Conservation (phyloP, 1,139 yeast genomes). For the Candida pseudoviswanathii region DNA sequence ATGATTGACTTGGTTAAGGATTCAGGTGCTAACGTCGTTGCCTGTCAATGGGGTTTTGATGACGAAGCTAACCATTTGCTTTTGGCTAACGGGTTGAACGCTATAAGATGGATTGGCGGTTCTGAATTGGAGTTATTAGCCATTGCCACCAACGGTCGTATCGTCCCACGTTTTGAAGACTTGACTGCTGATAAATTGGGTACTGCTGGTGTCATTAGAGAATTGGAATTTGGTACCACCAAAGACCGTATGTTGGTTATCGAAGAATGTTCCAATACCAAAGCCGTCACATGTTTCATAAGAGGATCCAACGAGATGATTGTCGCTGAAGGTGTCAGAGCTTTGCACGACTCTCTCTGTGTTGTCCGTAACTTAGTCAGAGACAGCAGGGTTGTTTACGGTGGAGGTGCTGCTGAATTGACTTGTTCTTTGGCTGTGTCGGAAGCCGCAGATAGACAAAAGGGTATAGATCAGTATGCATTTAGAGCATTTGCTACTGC, state of each 20-base stretch:
- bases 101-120: slow-evolving; percentile 99
- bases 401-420: slow-evolving; percentile 98
- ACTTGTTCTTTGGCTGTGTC: slow-evolving; percentile 90
- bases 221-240: slow-evolving; percentile 94
- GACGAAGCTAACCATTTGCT: slow-evolving; percentile 97
- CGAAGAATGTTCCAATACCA: slow-evolving; percentile 85
- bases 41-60: slow-evolving; percentile 99
- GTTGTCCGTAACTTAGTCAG: slow-evolving; percentile 94
- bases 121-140: slow-evolving; percentile 95
- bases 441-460: slow-evolving; percentile 88
- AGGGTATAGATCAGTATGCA: slow-evolving; percentile 96
- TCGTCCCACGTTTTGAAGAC: slow-evolving; percentile 97
- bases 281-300: slow-evolving; percentile 90
- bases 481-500: slow-evolving; percentile 94
- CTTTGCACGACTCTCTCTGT: slow-evolving; percentile 94
- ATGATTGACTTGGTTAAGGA: slow-evolving; percentile 88
- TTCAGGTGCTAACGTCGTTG: slow-evolving; percentile 94
- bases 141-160: slow-evolving; percentile 95
- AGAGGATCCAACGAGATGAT: slow-evolving; percentile 98
- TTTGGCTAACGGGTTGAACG: slow-evolving; percentile 85
- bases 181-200: slow-evolving; percentile 82
- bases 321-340: slow-evolving; percentile 94
- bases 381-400: slow-evolving; percentile 93
- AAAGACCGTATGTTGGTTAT: slow-evolving; percentile 94
- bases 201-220: slow-evolving; percentile 80